phyloP scores from a whole-genome alignment of 208 protist genomes.

The Acanthamoeba sp. region DNA sequence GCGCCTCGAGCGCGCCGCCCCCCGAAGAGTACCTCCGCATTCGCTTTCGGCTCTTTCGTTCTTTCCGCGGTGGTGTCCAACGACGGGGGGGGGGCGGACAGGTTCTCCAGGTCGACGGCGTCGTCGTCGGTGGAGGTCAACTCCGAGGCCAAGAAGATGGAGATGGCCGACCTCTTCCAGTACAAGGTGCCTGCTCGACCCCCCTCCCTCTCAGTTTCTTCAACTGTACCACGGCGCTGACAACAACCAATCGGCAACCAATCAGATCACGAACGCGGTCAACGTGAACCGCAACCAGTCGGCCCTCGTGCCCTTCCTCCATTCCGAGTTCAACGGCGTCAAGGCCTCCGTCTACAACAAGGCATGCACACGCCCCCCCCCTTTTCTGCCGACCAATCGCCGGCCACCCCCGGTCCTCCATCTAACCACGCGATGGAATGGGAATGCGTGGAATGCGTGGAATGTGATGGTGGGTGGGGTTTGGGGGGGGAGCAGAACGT shows the following conservation, averaged over 20 bases:
- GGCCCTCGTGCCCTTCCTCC: constrained; percentile 30
- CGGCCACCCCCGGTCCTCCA: too few relatives aligned
- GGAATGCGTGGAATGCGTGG: neutral
- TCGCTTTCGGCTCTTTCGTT: neutral
- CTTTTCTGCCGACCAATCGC: too few relatives aligned
- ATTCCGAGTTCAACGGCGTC: neutral
- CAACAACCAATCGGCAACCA: too few relatives aligned
- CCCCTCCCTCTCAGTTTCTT: too few relatives aligned
- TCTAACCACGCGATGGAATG: too few relatives aligned
- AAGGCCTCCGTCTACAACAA: constrained; percentile 31
- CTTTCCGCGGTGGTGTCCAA: neutral
- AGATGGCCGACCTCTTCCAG: constrained; percentile 46
- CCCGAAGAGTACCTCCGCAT: neutral
- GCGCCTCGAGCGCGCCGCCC: too few relatives aligned
- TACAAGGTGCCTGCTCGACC: too few relatives aligned
- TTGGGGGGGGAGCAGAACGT: constrained; percentile 27
- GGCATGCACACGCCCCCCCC: neutral
- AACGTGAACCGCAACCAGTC: constrained; percentile 37
- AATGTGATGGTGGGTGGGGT: neutral
- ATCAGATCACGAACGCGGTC: constrained; percentile 1
- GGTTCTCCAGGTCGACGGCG: neutral
- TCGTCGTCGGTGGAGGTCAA: constrained; percentile 31
- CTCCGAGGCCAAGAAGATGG: constrained; percentile 30
- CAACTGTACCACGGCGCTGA: too few relatives aligned
- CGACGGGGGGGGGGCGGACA: neutral